Evolutionary conservation across 331 rosid species (phyloP), one percentile per base, ranked within the genome.

Genomic region (Pyracantha coccinea): DNA sequence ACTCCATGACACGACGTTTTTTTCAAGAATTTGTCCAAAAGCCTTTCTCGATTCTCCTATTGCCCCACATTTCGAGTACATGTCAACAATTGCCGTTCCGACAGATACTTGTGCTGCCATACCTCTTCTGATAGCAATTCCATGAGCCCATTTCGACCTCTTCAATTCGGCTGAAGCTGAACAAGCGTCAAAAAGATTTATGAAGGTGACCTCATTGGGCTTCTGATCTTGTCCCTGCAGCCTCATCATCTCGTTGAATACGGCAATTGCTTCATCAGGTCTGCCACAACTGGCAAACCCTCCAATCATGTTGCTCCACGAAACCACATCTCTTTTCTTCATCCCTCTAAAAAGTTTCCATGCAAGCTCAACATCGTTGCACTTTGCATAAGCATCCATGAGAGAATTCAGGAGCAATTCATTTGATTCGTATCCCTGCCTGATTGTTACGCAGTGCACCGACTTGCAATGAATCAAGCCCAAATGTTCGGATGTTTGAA

Each of bases 291-390:
- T 24, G 20, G 82, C 73, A 73, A 81, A 73, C 74, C 90, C 88
- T 23, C 84, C 64, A 76, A 86, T 83, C 90, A 83, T 86, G 4
- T 84, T 83, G 81, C 90, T 83, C 86, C 90, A 86, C 3, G 80
- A 75, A 72, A 86, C 81, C 27, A 78, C 83, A 10, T 83, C 84
- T 57, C 65, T 83, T 57, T 65, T 73, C 67, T 79, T 77, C 80
- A 78, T 72, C 81, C 79, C 71, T 29, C 78, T 14, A 33, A 86
- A 86, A 76, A 86, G 71, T n/a, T 27, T 66, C 73, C 80, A 44
- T 15, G 85, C 80, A 32, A 68, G 66, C 59, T 78, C 82, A 25
- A 83, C 32, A 66, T 73, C 70, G 75, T 68, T 38, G 75, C 87
- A 86, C 81, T 78, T 86, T 61, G 88, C 81, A 70, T 86, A 83